Conservation (phyloP, 2,329 filamentous ascomycete genomes). For the Epichloe festucae region DNA sequence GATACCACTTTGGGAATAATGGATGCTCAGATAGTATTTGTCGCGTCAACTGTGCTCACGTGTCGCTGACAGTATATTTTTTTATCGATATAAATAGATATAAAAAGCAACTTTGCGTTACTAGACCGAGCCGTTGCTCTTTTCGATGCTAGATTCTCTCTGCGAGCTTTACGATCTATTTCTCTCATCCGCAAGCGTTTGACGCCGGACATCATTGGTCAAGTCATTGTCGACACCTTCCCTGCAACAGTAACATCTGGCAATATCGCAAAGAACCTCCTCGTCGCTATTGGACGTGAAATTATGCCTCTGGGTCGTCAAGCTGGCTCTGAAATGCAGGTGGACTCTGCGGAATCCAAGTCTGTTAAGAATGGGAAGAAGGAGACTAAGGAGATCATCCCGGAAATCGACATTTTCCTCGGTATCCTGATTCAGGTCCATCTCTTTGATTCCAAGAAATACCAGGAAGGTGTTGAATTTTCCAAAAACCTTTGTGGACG, state of each 20-base stretch:
- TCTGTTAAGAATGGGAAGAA: slow-evolving; percentile 47
- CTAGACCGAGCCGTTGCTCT: slow-evolving; percentile 83
- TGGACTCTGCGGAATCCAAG: slow-evolving; percentile 49
- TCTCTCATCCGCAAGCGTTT: slow-evolving; percentile 89
- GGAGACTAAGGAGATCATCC: slow-evolving; percentile 62
- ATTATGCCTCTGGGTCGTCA: slow-evolving; percentile 48
- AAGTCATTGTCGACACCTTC: slow-evolving; percentile 73
- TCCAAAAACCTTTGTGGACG: slow-evolving; percentile 72
- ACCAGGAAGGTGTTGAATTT: slow-evolving; percentile 69
- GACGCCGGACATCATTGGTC: slow-evolving; percentile 65
- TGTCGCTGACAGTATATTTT: slow-evolving; percentile 7
- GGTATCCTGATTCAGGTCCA: slow-evolving; percentile 78
- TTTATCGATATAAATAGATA: slow-evolving; percentile 45
- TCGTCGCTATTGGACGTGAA: slow-evolving; percentile 56
- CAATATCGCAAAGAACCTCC: slow-evolving; percentile 53
- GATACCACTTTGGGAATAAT: not conserved
- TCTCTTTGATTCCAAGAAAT: slow-evolving; percentile 74
- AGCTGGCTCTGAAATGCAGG: slow-evolving; percentile 54
- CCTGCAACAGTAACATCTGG: slow-evolving; percentile 47
- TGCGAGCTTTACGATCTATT: slow-evolving; percentile 87
- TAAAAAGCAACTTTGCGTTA: slow-evolving; percentile 85
- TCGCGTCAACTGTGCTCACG: not conserved
- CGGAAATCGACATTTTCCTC: slow-evolving; percentile 81
- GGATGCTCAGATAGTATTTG: no score
- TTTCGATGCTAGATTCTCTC: slow-evolving; percentile 90